Evolutionary conservation across 306 rosid species (phyloP), one percentile per base, ranked within the genome.

Genomic region (Begonia fuchsioides): DNA sequence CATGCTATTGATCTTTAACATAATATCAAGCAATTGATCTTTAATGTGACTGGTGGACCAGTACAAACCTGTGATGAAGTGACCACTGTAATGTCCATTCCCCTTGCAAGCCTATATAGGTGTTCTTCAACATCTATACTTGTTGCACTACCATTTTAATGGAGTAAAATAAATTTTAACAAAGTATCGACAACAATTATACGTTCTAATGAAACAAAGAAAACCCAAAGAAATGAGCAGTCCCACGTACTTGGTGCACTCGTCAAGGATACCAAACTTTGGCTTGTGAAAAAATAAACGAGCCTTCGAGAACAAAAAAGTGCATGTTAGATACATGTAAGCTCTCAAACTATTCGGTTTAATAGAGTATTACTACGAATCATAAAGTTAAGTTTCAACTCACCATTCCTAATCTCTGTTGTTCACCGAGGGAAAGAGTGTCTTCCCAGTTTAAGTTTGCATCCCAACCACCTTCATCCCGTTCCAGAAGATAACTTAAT

Each of bases 351-450:
- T 17, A 43, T 10, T 57, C 9, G 57, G 14, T 16, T n/a, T 10
- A 6, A 13, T 47, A 47, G 3, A 7, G 7, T 13, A 47, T 10
- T 3, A 11, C 17, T 11, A n/a, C 10, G 10, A 47, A 47, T 14
- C 14, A 47, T 9, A 15, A 47, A 47, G 18, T 47, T 47, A 9
- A 2, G 1, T 10, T 59, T 54, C 18, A 41, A 49, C 88, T 58
- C 65, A 90, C 98, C 98, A 90, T 90, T 73, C 98, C 98, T 55
- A 90, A 71, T 58, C 98, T 81, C 82, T 90, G 98, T 72, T 90
- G 98, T 71, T 90, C 98, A 32, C 98, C 98, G 46, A 90, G 92
- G 47, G 98, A 90, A 17, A 90, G 94, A 40, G 57, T 73, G 65
- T 90, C 95, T 65, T 90, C 95, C 98, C 98, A 90, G 50, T 85